phyloP scores from a whole-genome alignment of 148 eudicot species.

The Tetragonia tetragonoides region DNA sequence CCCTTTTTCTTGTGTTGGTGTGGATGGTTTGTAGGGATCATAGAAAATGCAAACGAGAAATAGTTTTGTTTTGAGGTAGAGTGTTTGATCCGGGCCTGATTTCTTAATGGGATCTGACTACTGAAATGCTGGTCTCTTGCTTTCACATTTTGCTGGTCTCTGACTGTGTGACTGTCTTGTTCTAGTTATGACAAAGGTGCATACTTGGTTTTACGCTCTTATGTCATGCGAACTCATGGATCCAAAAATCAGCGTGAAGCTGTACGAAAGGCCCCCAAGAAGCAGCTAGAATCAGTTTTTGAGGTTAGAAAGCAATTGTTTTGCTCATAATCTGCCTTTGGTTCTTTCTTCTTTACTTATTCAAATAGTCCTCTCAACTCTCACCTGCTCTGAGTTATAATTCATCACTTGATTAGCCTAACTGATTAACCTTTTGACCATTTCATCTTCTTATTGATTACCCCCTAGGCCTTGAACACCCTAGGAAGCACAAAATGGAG shows the following conservation, averaged over 20 bases:
- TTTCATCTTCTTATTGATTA: background rate
- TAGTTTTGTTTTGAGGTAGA: background rate
- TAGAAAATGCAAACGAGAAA: background rate
- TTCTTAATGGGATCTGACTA: background rate
- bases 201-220: slow-evolving; percentile 76
- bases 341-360: background rate
- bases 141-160: background rate
- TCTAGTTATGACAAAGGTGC: slow-evolving; percentile 87
- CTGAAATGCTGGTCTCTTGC: background rate
- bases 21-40: background rate
- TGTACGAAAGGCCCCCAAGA: slow-evolving; percentile 47
- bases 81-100: background rate
- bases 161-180: slow-evolving; percentile 1
- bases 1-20: background rate
- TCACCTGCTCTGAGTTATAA: background rate
- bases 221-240: slow-evolving; percentile 90
- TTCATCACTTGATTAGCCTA: background rate
- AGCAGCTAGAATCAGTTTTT: slow-evolving; percentile 64
- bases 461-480: slow-evolving; percentile 77
- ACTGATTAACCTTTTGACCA: slow-evolving; percentile 2
- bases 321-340: slow-evolving; percentile 10
- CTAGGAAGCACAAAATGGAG: slow-evolving; percentile 94
- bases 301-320: slow-evolving; percentile 47
- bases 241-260: slow-evolving; percentile 79
- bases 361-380: background rate